Percentiles rank a stretch among this genome's conserved stretches.
Evolutionary conservation across 192 early-diverging fungal genomes (phyloP).

Genomic region (Linnemannia hyalina): DNA sequence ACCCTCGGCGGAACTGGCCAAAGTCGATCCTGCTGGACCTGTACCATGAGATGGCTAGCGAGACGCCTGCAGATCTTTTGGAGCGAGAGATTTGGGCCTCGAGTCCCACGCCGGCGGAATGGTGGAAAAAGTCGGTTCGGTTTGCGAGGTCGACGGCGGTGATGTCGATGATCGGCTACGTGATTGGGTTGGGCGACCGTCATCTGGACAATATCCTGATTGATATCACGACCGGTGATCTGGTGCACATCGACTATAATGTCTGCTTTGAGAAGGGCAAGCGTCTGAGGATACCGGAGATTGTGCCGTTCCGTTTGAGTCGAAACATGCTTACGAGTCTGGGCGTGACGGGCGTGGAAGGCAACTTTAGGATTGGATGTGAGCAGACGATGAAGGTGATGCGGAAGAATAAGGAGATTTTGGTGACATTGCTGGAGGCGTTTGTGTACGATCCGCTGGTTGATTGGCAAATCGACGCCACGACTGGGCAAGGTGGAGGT

Average conservation of each 20-base stretch:
- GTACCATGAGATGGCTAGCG: slow-evolving; percentile 70
- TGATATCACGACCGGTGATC: slow-evolving; percentile 82
- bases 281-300: slow-evolving; percentile 86
- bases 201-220: slow-evolving; percentile 95
- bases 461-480: slow-evolving; percentile 63
- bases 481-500: slow-evolving; percentile 25
- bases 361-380: slow-evolving; percentile 82
- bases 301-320: slow-evolving; percentile 93
- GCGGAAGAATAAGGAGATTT: slow-evolving; percentile 81
- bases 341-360: slow-evolving; percentile 85
- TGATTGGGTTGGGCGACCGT: slow-evolving; percentile 93
- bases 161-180: slow-evolving; percentile 88
- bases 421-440: slow-evolving; percentile 92
- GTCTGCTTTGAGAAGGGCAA: slow-evolving; percentile 97
- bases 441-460: slow-evolving; percentile 93
- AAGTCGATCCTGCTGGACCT: slow-evolving; percentile 66
- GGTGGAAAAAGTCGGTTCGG: slow-evolving; percentile 78
- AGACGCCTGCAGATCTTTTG: slow-evolving; percentile 77
- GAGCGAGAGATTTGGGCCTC: slow-evolving; percentile 76
- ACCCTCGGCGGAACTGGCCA: slow-evolving; percentile 80
- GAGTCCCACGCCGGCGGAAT: slow-evolving; percentile 73
- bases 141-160: slow-evolving; percentile 89
- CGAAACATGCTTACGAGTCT: slow-evolving; percentile 91
- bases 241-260: slow-evolving; percentile 97
- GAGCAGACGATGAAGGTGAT: slow-evolving; percentile 85